Evolutionary conservation across 2,329 filamentous ascomycete species (phyloP), one percentile per base, ranked within the genome.

Genomic region (Coccinonectria pachysandricola): DNA sequence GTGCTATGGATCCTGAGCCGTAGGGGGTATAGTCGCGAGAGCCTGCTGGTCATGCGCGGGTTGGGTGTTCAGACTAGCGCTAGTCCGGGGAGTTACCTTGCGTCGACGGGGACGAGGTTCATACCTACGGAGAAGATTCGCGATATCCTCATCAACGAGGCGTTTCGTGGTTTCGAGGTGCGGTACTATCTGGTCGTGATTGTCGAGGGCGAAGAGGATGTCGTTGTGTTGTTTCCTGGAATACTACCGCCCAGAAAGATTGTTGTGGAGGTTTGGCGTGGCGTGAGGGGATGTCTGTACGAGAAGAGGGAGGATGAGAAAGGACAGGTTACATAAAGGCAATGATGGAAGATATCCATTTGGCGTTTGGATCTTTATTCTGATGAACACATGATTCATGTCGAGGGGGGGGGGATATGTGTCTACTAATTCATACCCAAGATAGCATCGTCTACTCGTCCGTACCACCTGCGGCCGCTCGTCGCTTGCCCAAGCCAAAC

Each of bases 131-230:
- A 80, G 22, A 78, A 84, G 56, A 92, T 98, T 31, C 83, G 83
- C 49, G 91, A 98, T 52, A 79, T 98, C 30, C 74, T 95, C 28
- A 82, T 98, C 26, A 86, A 95, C 52, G 91, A 98, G 62, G 91
- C 87, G 4, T 96, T 96, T 56, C 75, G 74, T 31, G 87, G 87
- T 1, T 93, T 95, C 47, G 84, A 87, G 57, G 86, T 96, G 18
- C 64, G 79, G 20, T 93, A 88, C 49, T 95, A 94, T 49, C 61
- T 98, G 7, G 75, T 84, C 4, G 82, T 96, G 15, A 79, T 96
- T 27, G 85, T 96, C 11, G 81, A 92, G 42, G 86, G 78, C 3
- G 88, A 96, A 56, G 71, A 79, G 28, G 79, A 91, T 39, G 71
- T 93, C 4, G 82, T 96, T 0, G 88, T 98, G n/a, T 86, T 96